These are phyloP conservation scores for Phytophthora colocasiae DNA, from an alignment of 352 stramenopile species.

Conservation along the genomic window DNA sequence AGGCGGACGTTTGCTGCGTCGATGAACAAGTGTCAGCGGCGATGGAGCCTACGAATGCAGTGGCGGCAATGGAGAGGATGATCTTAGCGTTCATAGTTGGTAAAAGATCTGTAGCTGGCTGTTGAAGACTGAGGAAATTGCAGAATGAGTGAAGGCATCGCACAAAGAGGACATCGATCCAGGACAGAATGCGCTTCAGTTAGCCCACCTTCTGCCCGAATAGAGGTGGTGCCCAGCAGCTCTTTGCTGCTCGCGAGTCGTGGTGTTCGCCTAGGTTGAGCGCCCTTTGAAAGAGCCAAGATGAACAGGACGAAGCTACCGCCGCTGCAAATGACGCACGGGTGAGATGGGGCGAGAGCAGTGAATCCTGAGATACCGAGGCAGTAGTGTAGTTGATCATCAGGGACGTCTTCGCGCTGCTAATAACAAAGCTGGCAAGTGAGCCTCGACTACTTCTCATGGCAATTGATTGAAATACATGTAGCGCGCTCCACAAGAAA, in stretches of 20 bases:
- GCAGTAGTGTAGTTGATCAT: slow-evolving; percentile 8
- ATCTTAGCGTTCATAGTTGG: slow-evolving; percentile 31
- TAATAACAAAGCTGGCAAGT: too few species aligned
- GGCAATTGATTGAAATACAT: too few species aligned
- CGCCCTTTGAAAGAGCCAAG: slow-evolving; percentile 7
- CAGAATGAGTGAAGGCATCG: slow-evolving; percentile 25
- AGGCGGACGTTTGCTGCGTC: slow-evolving; percentile 2
- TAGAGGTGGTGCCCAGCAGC: slow-evolving; percentile 9
- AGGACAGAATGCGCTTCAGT: neutral
- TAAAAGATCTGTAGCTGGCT: slow-evolving; percentile 11
- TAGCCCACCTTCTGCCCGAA: slow-evolving; percentile 11
- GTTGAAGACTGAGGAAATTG: slow-evolving; percentile 18
- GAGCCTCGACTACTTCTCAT: too few species aligned
- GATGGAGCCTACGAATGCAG: slow-evolving; percentile 16
- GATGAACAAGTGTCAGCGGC: neutral
- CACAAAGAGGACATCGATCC: neutral
- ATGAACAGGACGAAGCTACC: slow-evolving; percentile 1
- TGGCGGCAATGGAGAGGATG: slow-evolving; percentile 14
- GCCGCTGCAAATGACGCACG: slow-evolving; percentile 5
- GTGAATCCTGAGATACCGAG: slow-evolving; percentile 30
- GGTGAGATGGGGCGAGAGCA: slow-evolving; percentile 19
- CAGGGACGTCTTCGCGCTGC: too few species aligned
- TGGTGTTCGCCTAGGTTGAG: slow-evolving; percentile 1
- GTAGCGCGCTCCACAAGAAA: too few species aligned
- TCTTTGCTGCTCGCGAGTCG: slow-evolving; percentile 15